phyloP scores from a whole-genome alignment of 2,329 filamentous ascomycete species.

The Exserohilum rostratum region DNA sequence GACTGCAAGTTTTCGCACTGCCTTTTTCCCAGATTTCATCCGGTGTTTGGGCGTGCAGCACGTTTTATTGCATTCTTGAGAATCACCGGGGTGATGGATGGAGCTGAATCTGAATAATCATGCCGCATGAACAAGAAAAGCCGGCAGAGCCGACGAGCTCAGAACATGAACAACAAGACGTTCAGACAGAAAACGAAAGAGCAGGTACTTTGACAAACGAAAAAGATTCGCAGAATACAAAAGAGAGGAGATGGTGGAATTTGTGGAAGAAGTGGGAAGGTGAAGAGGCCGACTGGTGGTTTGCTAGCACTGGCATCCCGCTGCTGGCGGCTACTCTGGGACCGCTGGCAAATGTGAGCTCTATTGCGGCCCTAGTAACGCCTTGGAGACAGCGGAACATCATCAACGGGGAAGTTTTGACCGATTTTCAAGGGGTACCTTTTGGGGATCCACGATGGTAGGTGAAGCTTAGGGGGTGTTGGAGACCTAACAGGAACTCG shows the following conservation, averaged over 20 bases:
- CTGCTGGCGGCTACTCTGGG: slow-evolving; percentile 84
- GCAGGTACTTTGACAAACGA: neutral
- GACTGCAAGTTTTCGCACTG: neutral
- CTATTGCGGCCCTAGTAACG: slow-evolving; percentile 82
- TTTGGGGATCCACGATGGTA: slow-evolving; percentile 75
- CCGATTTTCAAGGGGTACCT: slow-evolving; percentile 62
- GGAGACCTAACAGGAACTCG: neutral
- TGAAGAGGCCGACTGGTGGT: slow-evolving; percentile 47
- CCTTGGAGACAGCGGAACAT: slow-evolving; percentile 72
- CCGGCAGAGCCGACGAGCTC: neutral
- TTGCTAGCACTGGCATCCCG: slow-evolving; percentile 47
- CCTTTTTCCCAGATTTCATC: neutral
- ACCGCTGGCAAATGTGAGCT: slow-evolving; percentile 85
- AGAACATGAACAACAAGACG: neutral
- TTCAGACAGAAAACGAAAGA: neutral
- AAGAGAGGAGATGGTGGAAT: slow-evolving; percentile 17
- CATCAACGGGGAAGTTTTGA: slow-evolving; percentile 53
- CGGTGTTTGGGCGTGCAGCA: neutral
- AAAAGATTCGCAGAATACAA: neutral
- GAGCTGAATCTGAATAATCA: neutral
- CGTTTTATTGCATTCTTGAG: neutral
- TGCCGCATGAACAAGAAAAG: slow-evolving; percentile 7
- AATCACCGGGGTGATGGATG: neutral
- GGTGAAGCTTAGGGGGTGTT: slow-evolving; percentile 10
- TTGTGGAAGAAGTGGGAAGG: slow-evolving; percentile 20